Percentiles rank a stretch among this genome's conserved stretches.
phyloP scores from a whole-genome alignment of 768 basidiomycete species.

The Mycena pura region DNA sequence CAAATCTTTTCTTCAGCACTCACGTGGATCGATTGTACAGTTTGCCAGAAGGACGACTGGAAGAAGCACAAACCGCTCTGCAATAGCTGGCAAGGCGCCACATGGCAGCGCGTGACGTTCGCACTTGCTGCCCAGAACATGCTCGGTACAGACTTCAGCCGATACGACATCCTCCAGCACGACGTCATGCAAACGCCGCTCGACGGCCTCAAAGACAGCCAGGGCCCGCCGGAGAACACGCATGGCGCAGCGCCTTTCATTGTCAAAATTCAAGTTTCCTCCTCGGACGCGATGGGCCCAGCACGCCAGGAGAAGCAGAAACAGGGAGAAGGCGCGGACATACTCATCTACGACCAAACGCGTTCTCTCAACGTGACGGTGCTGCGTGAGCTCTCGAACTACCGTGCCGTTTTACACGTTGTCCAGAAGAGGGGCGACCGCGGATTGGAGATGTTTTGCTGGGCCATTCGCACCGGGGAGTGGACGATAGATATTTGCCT shows the following conservation, averaged over 20 bases:
- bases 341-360: constrained; percentile 21
- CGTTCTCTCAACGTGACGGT: constrained; percentile 13
- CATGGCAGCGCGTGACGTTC: constrained; percentile 18
- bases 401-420: constrained; percentile 1
- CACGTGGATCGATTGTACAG: neutral
- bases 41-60: constrained; percentile 27
- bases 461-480: constrained; percentile 22
- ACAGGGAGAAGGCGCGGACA: neutral
- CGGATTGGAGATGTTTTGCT: constrained; percentile 19
- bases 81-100: constrained; percentile 14
- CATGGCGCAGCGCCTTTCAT: constrained; percentile 26
- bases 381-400: neutral
- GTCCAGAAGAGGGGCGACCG: constrained; percentile 7
- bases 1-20: neutral
- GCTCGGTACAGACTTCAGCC: neutral
- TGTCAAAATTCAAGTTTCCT: constrained; percentile 21
- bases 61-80: constrained; percentile 20
- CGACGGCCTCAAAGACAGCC: neutral
- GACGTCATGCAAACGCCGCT: constrained; percentile 1
- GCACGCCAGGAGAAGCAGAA: neutral
- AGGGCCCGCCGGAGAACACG: constrained; percentile 18
- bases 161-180: constrained; percentile 21
- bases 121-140: neutral
- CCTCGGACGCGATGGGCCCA: neutral
- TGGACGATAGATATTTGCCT: constrained; percentile 25